Evolutionary conservation across 768 basidiomycete species (phyloP), one percentile per base, ranked within the genome.

Genomic region (Rhodosporidiobolus odoratus): DNA sequence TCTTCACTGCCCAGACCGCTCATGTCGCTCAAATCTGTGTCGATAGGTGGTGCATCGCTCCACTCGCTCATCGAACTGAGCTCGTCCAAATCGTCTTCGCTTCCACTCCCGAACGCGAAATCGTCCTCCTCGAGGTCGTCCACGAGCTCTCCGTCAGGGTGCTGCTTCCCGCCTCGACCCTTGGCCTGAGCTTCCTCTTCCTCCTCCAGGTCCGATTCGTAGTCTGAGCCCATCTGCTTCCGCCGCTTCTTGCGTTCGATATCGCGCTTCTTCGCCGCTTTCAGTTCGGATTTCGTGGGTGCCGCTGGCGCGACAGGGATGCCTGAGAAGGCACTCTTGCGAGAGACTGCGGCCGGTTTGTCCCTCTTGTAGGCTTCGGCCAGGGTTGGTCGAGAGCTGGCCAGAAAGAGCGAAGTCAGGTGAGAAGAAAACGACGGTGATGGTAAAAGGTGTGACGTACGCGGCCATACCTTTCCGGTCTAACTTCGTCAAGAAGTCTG

Each of bases 401-500:
- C 67, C 17, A 2, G 27, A 10, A 43, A 41, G 21, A 52, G 19
- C n/a, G 37, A 3, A n/a, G n/a, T n/a, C n/a, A 32, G 12, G 32
- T n/a, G 53, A 54, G 27, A 12, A 54, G 34, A 27, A 34, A 56
- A 35, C 10, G 43, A 60, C 21, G 34, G 30, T 48, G 43, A 50
- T n/a, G 38, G 37, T 2, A 19, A 32, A 35, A 15, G 32, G 45
- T 15, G 7, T 16, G 25, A 80, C 85, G 69, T 76, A 90, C 94
- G 88, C 84, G 71, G 89, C 83, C 66, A 97, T 89, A n/a, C 86
- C 89, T 75, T 85, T 86, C 70, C 84, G 83, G 79, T 97, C 92
- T 63, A 96, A 80, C 30, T 80, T 81, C 40, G 84, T 80, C 69
- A 97, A 80, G 80, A 97, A 97, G 6, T 57, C 72, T 4, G 62